Evolutionary conservation across 1,284 basidiomycete species (phyloP).

Genomic region (Erythrobasidium hasegawianum): DNA sequence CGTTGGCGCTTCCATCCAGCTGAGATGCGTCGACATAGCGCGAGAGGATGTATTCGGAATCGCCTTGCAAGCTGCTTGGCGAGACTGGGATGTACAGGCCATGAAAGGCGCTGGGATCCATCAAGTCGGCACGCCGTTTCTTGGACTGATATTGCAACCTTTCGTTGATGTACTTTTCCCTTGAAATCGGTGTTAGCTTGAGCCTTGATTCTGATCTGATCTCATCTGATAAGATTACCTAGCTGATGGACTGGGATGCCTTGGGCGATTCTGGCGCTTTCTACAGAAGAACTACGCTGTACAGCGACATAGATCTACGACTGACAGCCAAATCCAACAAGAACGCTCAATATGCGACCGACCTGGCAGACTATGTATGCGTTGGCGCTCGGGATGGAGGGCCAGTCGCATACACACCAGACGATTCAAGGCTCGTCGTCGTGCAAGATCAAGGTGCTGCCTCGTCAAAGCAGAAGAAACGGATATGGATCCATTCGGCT

Average conservation of each 20-base stretch:
- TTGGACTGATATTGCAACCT: no score
- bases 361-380: constrained; percentile 73
- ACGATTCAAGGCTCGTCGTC: constrained; percentile 73
- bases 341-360: constrained; percentile 63
- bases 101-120: not conserved
- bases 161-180: no score
- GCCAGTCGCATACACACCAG: constrained; percentile 82
- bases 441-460: constrained; percentile 51
- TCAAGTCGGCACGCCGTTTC: no score
- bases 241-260: constrained; percentile 37
- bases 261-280: constrained; percentile 44
- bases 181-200: no score
- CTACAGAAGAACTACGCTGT: constrained; percentile 69
- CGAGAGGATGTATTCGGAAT: not conserved
- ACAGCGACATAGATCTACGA: constrained; percentile 48
- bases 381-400: constrained; percentile 82
- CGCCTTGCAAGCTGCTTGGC: not conserved
- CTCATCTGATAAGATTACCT: no score
- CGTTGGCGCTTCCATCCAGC: no score
- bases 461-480: constrained; percentile 34
- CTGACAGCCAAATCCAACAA: constrained; percentile 55
- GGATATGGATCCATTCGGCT: constrained; percentile 55
- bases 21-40: not conserved
- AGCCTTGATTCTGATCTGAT: no score
- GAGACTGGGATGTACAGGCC: not conserved